A percentile compares a stretch with the other conserved stretches of the same genome.
Conservation (phyloP, 768 basidiomycete genomes). For the Leccinum subgranulosum region DNA sequence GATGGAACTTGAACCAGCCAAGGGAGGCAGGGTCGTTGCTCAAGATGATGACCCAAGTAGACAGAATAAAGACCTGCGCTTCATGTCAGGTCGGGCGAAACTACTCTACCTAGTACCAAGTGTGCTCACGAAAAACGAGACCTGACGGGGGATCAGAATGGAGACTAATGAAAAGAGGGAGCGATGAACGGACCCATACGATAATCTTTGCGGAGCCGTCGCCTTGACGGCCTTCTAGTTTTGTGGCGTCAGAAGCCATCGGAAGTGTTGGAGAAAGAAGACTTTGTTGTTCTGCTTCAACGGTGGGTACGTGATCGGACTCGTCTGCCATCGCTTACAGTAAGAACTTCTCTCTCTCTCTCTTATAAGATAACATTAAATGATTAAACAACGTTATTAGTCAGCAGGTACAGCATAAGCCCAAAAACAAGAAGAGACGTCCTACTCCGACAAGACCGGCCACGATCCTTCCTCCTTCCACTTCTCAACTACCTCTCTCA, state of each 20-base stretch:
- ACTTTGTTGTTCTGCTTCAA: neutral
- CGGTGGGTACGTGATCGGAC: neutral
- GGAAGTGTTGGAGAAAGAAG: neutral
- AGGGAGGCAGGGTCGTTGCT: constrained; percentile 41
- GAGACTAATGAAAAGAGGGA: neutral
- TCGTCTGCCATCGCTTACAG: constrained; percentile 4
- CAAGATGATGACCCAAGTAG: constrained; percentile 47
- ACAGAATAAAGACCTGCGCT: constrained; percentile 36
- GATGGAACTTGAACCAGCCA: constrained; percentile 69
- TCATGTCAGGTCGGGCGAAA: constrained; percentile 1
- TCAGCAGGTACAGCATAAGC: constrained; percentile 26
- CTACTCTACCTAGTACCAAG: no score
- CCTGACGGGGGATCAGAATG: constrained; percentile 4
- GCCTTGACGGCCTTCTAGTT: constrained; percentile 36
- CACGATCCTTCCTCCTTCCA: constrained; percentile 69
- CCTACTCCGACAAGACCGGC: constrained; percentile 21
- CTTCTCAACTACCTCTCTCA: constrained; percentile 73
- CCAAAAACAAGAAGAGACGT: constrained; percentile 10
- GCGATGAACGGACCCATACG: constrained; percentile 35
- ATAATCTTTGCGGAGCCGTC: constrained; percentile 34
- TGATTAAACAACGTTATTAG: constrained; percentile 26
- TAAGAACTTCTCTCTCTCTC: no score
- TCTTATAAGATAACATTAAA: neutral
- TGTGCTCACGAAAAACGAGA: constrained; percentile 17
- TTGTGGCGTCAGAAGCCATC: constrained; percentile 29